Evolutionary conservation across 345 rosid species (phyloP), one percentile per base, ranked within the genome.

Genomic region (Ceriops tagal): DNA sequence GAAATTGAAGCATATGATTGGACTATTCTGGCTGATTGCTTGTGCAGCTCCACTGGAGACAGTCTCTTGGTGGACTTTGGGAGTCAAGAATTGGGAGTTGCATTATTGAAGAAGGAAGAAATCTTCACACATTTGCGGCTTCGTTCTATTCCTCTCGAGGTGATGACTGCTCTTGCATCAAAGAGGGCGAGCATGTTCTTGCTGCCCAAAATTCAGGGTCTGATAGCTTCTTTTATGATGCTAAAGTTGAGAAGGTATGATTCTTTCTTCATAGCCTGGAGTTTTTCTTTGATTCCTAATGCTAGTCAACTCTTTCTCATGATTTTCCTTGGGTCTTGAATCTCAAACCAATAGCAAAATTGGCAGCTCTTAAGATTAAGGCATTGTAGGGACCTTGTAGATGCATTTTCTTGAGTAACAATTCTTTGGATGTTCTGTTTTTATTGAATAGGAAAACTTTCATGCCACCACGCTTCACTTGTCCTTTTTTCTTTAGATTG

Each of bases 61-160:
- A 49, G 77, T 53, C 62, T 73, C n/a, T 27, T 52, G 61, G 63
- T 73, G 26, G 52, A 67, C 49, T 73, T 66, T 11, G 67, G 66
- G 35, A 60, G 49, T 57, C 37, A n/a, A 6, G 71, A 66, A 28
- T 46, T 52, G 21, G 77, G 64, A 53, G 62, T 35, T 57, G 56
- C 52, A 56, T n/a, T 58, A 21, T 34, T 73, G 56, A 60, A 46
- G 30, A 57, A 53, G 61, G 66, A 18, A 27, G 71, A 73, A 73
- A 62, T 43, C 10, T 26, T 67, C 46, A 37, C 47, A 5, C 37
- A 65, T 28, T 52, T 73, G 39, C 71, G 77, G 57, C 61, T 73
- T 39, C 67, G 71, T 18, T 73, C 77, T 19, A 21, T 37, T 59
- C 71, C 71, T 53, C 67, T 73, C 57, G 37, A 73, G 77, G 67